phyloP scores from a whole-genome alignment of 2,329 filamentous ascomycete genomes.

The Plectosphaerella plurivora region DNA sequence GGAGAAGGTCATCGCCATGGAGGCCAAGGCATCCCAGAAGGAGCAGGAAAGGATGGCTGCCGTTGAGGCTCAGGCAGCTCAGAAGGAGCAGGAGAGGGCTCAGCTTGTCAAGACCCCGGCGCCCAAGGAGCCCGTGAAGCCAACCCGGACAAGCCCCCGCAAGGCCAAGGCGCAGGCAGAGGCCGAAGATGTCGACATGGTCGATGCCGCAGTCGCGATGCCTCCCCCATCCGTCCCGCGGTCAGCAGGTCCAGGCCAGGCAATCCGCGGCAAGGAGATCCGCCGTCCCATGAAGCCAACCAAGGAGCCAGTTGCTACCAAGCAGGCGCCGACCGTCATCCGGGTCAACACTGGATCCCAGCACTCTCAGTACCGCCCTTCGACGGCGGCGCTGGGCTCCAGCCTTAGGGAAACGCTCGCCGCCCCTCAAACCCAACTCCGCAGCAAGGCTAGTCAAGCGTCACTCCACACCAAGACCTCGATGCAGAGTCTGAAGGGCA shows the following conservation, averaged over 20 bases:
- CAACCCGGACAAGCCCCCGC: constrained; percentile 47
- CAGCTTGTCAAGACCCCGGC: constrained; percentile 20
- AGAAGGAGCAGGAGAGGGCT: constrained; percentile 22
- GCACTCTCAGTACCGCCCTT: constrained; percentile 54
- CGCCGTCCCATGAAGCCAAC: constrained; percentile 59
- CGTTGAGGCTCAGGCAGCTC: constrained; percentile 47
- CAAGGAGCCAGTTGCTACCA: constrained; percentile 51
- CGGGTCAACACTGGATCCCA: constrained; percentile 65
- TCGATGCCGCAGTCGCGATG: constrained; percentile 48
- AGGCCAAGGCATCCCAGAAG: constrained; percentile 43
- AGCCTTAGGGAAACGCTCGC: constrained; percentile 52
- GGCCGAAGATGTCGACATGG: constrained; percentile 47
- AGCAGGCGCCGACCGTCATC: constrained; percentile 67
- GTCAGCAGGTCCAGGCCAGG: constrained; percentile 40
- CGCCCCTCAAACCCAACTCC: constrained; percentile 39
- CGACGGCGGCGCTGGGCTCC: constrained; percentile 53
- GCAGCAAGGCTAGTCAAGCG: constrained; percentile 63
- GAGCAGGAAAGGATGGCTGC: constrained; percentile 19
- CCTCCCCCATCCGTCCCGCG: constrained; percentile 58
- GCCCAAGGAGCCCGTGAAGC: constrained; percentile 36
- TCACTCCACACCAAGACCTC: constrained; percentile 57
- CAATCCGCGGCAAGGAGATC: constrained; percentile 45
- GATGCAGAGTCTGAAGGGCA: constrained; percentile 59
- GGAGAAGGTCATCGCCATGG: constrained; percentile 48
- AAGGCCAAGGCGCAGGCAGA: constrained; percentile 36